Conservation (phyloP, 2,329 filamentous ascomycete genomes). For the Aspergillus neoniger region DNA sequence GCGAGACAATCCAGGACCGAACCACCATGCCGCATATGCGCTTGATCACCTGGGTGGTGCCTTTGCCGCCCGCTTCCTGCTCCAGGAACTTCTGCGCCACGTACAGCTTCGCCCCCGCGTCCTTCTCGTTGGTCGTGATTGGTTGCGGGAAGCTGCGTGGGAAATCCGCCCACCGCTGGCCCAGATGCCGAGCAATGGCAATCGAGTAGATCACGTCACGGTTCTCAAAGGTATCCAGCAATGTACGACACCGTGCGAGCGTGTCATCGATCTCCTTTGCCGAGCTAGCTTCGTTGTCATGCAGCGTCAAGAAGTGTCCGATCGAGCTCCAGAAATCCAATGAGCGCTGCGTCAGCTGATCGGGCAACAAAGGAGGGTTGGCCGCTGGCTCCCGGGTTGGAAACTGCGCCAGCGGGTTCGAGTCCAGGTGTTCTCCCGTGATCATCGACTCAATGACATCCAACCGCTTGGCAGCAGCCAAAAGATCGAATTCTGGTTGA, state of each 20-base stretch:
- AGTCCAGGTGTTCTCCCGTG: constrained; percentile 66
- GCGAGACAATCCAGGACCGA: constrained; percentile 55
- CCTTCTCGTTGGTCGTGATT: constrained; percentile 65
- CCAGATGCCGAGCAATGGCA: constrained; percentile 74
- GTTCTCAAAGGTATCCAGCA: constrained; percentile 80
- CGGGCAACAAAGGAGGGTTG: constrained; percentile 42
- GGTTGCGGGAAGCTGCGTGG: constrained; percentile 58
- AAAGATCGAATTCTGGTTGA: constrained; percentile 57
- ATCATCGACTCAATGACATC: constrained; percentile 75
- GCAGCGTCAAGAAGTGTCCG: constrained; percentile 68
- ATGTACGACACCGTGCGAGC: constrained; percentile 64
- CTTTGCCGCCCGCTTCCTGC: constrained; percentile 65
- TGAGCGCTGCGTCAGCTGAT: constrained; percentile 62
- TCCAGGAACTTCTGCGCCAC: constrained; percentile 71
- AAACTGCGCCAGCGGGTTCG: constrained; percentile 50
- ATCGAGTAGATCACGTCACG: constrained; percentile 89
- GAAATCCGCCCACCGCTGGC: constrained; percentile 63
- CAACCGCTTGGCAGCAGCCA: constrained; percentile 69
- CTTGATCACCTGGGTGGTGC: constrained; percentile 72
- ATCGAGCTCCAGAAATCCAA: constrained; percentile 82
- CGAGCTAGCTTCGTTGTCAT: constrained; percentile 58
- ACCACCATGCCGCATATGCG: constrained; percentile 69
- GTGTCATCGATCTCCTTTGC: constrained; percentile 65
- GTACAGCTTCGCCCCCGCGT: constrained; percentile 65
- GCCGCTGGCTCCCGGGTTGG: constrained; percentile 43